Percentiles rank a stretch among this genome's conserved stretches.
phyloP scores from a whole-genome alignment of 345 rosid species.

The Pistacia vera region DNA sequence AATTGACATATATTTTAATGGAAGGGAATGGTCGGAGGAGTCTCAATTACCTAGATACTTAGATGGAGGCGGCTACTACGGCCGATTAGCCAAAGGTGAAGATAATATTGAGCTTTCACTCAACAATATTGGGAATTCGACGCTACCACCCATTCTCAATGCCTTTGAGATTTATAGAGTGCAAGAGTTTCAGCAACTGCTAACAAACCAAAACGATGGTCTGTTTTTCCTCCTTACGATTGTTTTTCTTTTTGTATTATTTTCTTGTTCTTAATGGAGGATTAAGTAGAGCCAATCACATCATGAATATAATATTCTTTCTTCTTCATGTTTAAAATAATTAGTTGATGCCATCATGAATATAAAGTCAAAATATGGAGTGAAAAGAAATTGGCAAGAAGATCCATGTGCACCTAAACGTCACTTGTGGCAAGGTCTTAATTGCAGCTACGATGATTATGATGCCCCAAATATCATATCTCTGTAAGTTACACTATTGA shows the following conservation, averaged over 20 bases:
- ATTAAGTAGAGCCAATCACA: no score
- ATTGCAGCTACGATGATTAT: constrained; percentile 33
- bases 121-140: not conserved
- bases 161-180: constrained; percentile 20
- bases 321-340: no score
- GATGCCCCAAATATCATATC: constrained; percentile 29
- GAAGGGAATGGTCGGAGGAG: constrained; percentile 19
- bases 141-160: constrained; percentile 11
- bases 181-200: constrained; percentile 3
- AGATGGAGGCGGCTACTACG: no score
- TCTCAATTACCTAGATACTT: not conserved
- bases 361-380: constrained; percentile 36
- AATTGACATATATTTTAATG: constrained; percentile 17
- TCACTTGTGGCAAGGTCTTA: constrained; percentile 48
- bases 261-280: no score
- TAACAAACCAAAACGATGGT: constrained; percentile 23
- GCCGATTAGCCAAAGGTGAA: no score
- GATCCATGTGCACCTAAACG: constrained; percentile 50
- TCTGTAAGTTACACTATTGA: constrained; percentile 32
- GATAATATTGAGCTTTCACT: not conserved
- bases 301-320: no score
- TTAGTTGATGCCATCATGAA: constrained; percentile 39
- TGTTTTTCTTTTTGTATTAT: no score
- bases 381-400: constrained; percentile 53
- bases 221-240: not conserved